Conservation (phyloP, 139 green algal genomes). For the Zygnema cylindricum region DNA sequence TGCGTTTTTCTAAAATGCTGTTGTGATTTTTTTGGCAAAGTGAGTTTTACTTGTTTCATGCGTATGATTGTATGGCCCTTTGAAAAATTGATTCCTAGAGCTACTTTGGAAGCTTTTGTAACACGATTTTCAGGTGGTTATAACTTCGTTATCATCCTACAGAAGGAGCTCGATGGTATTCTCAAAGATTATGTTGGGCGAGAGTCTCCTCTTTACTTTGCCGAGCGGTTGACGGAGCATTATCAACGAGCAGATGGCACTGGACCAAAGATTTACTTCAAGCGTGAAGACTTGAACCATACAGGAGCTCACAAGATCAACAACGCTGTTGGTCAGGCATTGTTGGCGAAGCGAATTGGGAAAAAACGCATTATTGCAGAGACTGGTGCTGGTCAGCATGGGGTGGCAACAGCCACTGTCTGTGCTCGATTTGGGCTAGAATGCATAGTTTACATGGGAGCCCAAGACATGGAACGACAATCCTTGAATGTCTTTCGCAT, state of each 20-base stretch:
- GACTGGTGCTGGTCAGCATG: slow-evolving; percentile 97
- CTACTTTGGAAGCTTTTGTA: no score
- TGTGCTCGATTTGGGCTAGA: slow-evolving; percentile 92
- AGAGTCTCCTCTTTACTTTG: slow-evolving; percentile 92
- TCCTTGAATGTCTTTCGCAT: slow-evolving; percentile 99
- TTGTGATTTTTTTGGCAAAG: no score
- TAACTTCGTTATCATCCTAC: no score
- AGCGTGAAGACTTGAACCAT: slow-evolving; percentile 99
- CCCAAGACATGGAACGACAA: slow-evolving; percentile 95
- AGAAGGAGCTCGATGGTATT: slow-evolving; percentile 84
- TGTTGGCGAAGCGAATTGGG: slow-evolving; percentile 62
- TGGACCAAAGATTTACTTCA: slow-evolving; percentile 92
- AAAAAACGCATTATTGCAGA: slow-evolving; percentile 98
- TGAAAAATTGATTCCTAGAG: no score
- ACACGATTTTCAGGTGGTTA: no score
- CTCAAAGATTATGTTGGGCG: slow-evolving; percentile 97
- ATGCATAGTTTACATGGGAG: slow-evolving; percentile 99
- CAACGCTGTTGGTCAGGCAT: slow-evolving; percentile 92
- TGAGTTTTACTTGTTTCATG: no score
- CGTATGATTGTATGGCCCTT: no score
- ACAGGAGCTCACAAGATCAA: slow-evolving; percentile 99
- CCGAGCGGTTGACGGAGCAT: slow-evolving; percentile 87
- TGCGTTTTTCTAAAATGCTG: no score
- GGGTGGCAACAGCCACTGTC: slow-evolving; percentile 96
- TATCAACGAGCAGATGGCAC: slow-evolving; percentile 76